Percentiles rank a stretch among this genome's conserved stretches.
Conservation (phyloP, 1,139 yeast species). For the Taiozyma sp. region DNA sequence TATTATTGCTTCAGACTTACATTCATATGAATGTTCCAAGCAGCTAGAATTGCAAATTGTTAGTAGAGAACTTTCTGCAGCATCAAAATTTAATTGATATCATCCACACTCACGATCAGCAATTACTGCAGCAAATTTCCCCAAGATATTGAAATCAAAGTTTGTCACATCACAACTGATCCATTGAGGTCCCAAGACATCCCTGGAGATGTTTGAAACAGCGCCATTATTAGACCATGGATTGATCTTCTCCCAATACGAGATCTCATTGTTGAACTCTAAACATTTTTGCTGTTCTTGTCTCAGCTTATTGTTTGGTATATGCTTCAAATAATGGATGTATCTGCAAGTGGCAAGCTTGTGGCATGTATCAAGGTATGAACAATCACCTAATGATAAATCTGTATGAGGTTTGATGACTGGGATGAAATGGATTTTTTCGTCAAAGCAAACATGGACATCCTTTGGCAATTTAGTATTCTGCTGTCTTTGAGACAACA, state of each 20-base stretch:
- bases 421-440: constrained; percentile 60
- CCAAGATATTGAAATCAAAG: constrained; percentile 64
- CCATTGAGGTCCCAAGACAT: constrained; percentile 67
- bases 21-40: constrained; percentile 86
- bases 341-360: constrained; percentile 78
- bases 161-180: constrained; percentile 77
- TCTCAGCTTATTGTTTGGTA: constrained; percentile 33
- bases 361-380: constrained; percentile 91
- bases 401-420: constrained; percentile 59
- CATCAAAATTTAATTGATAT: not conserved
- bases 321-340: constrained; percentile 68
- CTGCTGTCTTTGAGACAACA: constrained; percentile 23
- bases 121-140: constrained; percentile 81
- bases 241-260: constrained; percentile 26
- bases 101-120: constrained; percentile 52
- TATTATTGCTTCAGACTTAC: constrained; percentile 2
- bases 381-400: constrained; percentile 77
- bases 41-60: constrained; percentile 31
- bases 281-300: constrained; percentile 10
- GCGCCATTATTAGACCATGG: constrained; percentile 56
- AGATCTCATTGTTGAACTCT: constrained; percentile 26
- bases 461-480: constrained; percentile 23
- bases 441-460: constrained; percentile 37
- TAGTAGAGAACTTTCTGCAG: not conserved
- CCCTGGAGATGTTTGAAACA: constrained; percentile 32